phyloP scores from a whole-genome alignment of 345 rosid genomes.

The Brassica carinata region DNA sequence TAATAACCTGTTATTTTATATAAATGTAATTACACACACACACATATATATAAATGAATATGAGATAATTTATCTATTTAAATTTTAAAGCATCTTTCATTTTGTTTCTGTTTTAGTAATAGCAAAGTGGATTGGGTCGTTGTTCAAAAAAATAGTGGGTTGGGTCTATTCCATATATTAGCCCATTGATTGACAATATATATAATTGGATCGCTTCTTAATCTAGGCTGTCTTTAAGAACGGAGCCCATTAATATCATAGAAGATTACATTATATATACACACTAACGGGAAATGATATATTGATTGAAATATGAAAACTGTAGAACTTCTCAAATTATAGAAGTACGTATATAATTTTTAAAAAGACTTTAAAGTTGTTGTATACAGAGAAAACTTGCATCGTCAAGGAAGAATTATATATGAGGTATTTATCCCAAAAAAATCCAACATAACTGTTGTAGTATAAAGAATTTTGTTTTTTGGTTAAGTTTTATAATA shows the following conservation, averaged over 20 bases:
- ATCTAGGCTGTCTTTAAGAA: background rate
- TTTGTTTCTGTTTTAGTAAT: background rate
- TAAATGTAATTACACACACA: too few relatives aligned
- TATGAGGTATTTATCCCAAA: background rate
- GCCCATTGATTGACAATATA: background rate
- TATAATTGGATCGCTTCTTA: background rate
- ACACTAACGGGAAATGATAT: background rate
- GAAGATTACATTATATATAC: background rate
- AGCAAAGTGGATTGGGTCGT: background rate
- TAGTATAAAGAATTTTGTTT: background rate
- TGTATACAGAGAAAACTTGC: background rate
- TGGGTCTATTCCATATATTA: background rate
- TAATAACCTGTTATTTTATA: too few relatives aligned
- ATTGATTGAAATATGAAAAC: background rate
- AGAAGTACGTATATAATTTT: background rate
- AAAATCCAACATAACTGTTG: background rate
- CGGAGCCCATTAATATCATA: constrained; percentile 12
- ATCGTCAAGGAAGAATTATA: background rate
- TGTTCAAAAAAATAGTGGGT: background rate
- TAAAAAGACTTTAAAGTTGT: too few relatives aligned
- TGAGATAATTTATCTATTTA: background rate
- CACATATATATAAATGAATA: background rate
- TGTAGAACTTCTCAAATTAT: background rate
- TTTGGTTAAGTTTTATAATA: background rate
- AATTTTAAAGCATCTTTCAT: background rate